phyloP scores from a whole-genome alignment of 108 stramenopile species.

The Cyclotella cryptica region DNA sequence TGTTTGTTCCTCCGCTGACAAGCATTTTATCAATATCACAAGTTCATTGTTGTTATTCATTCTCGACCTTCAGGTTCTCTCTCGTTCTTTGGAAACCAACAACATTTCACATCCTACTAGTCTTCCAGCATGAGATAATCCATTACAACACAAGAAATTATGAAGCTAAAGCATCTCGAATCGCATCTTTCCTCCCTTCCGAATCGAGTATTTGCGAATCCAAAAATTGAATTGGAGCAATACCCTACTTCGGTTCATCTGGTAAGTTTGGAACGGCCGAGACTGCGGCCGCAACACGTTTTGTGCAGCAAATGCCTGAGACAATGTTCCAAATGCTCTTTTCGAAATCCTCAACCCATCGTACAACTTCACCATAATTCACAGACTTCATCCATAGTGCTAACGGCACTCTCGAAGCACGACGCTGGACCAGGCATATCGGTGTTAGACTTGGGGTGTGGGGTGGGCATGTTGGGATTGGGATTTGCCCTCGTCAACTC shows the following conservation, averaged over 20 bases:
- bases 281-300: too few species aligned
- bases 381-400: conserved; percentile 72
- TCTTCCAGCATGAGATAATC: too few species aligned
- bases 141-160: too few species aligned
- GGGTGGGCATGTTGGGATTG: conserved; percentile 91
- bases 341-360: neutral
- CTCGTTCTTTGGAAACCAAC: too few species aligned
- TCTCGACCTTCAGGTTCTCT: too few species aligned
- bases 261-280: neutral
- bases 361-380: neutral
- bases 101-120: too few species aligned
- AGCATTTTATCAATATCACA: too few species aligned
- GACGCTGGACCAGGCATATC: conserved; percentile 66
- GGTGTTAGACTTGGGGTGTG: conserved; percentile 93
- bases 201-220: conserved; percentile 55
- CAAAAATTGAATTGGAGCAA: conserved; percentile 87
- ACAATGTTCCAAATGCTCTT: neutral
- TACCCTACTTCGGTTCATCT: conserved; percentile 89
- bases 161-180: conserved; percentile 96
- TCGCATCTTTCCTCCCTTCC: conserved; percentile 82
- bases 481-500: conserved; percentile 80
- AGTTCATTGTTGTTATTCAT: too few species aligned
- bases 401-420: conserved; percentile 70
- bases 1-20: too few species aligned
- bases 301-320: neutral